Evolutionary conservation across 345 rosid genomes (phyloP), one percentile per base, ranked within the genome.

Genomic region (Hibiscus syriacus): DNA sequence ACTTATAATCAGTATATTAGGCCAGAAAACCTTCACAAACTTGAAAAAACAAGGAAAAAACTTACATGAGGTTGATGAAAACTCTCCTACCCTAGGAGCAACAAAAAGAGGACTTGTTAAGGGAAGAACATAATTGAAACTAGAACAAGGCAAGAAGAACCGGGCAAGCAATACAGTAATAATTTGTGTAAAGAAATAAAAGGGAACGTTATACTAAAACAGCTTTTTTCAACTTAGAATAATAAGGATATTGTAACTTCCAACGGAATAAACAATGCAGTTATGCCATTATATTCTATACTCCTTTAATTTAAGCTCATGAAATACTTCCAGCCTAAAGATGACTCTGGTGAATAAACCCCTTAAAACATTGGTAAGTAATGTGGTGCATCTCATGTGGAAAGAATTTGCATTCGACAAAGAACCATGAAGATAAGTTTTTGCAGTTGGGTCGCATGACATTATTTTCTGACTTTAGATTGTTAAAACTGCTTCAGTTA

Each of bases 11-110:
- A 78, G 71, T 19, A 70, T 9, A 53, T 70, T 61, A 59, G 11
- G 60, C 38, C 4, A 71, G 26, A n/a, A 3, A 8, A n/a, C 27
- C 54, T 23, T 36, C 72, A n/a, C 50, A 9, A 52, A 52, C 4
- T 5, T 13, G 16, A 3, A 62, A 70, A 70, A 71, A 49, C 45
- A 55, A 69, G 48, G 10, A 43, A 63, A 55, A 74, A 52, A 38
- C 92, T 89, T 89, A 94, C 99, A 94, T 76, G 96, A 73, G 73
- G 80, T 78, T 19, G 95, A 70, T 25, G 90, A 73, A 77, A 91
- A 87, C 59, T 91, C 99, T 29, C 83, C 95, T 73, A 91, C 95
- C 78, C 99, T 94, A 85, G 73, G 45, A 73, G 45, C 45, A 46
- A 1, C n/a, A 53, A 23, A 53, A 20, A 10, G 2, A 57, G 36